Evolutionary conservation across 805 yeast genomes (phyloP), one percentile per base, ranked within the genome.

Genomic region (Ogataea pini): DNA sequence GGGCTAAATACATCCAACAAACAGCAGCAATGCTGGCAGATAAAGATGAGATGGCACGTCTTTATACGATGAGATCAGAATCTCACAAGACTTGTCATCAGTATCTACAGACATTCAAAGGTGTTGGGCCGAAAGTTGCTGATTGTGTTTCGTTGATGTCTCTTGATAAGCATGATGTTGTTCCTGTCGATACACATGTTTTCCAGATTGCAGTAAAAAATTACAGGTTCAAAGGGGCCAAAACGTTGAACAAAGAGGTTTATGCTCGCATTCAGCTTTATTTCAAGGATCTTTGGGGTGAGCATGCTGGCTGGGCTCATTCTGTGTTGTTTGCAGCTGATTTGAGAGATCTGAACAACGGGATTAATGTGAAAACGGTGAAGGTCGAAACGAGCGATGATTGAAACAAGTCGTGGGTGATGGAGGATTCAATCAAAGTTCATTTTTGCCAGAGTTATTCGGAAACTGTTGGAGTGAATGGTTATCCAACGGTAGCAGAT

Each of bases 251-350:
- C 50, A 75, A 74, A 42, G 73, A 68, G 24, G 65, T 76, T 4
- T 85, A 85, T 61, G 76, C 71, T 33, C 72, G 75, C 18, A 85
- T 89, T 6, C 73, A 89, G 37, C 59, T 62, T 7, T 79, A 76
- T 62, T 83, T 92, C 63, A 73, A 76, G 38, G 73, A 74, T 0
- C 69, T 83, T 37, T 94, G 97, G 92, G 97, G 97, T 0, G 79
- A 78, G 1, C 86, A 86, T 63, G 97, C 99, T 1, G 99, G 99
- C 0, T 94, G 99, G 99, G 98, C 98, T 0, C 99, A 92, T 61
- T 86, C 92, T n/a, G 89, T 92, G 9, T 72, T 91, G 48, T 91
- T 91, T 67, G 85, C 97, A 0, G 88, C 90, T 5, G 97, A 90
- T 61, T 73, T 91, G 47, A 68, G 70, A 42, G 90, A 86, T 50